Percentiles rank a stretch among this genome's conserved stretches.
Evolutionary conservation across 257 asterid species (phyloP).

Genomic region (Cordia subcordata): DNA sequence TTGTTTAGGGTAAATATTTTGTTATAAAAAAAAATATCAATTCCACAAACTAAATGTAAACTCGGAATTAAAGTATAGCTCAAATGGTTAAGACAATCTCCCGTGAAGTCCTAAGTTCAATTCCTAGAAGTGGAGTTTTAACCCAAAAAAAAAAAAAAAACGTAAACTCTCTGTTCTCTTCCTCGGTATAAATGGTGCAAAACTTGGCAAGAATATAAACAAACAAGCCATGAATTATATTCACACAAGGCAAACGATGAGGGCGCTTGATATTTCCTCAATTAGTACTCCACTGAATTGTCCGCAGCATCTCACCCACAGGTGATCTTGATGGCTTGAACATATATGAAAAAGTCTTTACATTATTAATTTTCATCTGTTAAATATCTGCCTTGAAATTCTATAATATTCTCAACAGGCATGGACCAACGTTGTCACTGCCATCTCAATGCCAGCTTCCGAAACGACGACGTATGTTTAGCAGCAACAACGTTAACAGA

Average conservation of each 20-base stretch:
- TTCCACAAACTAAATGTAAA: too few relatives aligned
- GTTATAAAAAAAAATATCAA: too few relatives aligned
- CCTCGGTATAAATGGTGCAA: too few relatives aligned
- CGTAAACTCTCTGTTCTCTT: too few relatives aligned
- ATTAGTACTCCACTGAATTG: slow-evolving; percentile 22
- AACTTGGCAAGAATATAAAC: too few relatives aligned
- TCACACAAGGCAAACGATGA: slow-evolving; percentile 16
- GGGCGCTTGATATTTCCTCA: slow-evolving; percentile 23
- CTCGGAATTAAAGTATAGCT: too few relatives aligned
- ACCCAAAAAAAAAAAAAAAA: too few relatives aligned
- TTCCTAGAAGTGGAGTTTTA: too few relatives aligned
- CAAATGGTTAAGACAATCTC: too few relatives aligned
- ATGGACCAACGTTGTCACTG: slow-evolving; percentile 15
- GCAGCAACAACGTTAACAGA: slow-evolving; percentile 23
- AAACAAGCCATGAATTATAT: too few relatives aligned
- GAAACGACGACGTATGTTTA: slow-evolving; percentile 17
- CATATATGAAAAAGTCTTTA: neutral
- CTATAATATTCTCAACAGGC: slow-evolving; percentile 3
- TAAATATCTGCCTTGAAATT: neutral
- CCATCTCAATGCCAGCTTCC: slow-evolving; percentile 25
- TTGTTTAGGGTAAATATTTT: too few relatives aligned
- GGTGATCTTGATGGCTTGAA: slow-evolving; percentile 15
- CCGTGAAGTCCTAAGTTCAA: too few relatives aligned
- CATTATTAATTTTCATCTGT: neutral
- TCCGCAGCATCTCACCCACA: slow-evolving; percentile 8